Conservation (phyloP, 2,329 filamentous ascomycete species). For the Pestalotiopsis fici region DNA sequence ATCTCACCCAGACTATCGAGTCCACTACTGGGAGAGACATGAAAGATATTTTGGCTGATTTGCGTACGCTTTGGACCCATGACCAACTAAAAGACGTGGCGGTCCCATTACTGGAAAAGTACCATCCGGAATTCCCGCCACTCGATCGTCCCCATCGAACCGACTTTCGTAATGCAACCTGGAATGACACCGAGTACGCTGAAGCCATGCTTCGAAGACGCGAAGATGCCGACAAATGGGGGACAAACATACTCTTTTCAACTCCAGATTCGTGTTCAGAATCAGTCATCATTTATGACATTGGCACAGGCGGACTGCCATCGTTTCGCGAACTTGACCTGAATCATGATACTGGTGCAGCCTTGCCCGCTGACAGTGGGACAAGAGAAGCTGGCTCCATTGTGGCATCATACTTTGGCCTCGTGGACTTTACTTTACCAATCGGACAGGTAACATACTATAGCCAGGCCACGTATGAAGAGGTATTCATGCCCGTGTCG, state of each 20-base stretch:
- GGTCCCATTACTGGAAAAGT: neutral
- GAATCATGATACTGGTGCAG: constrained; percentile 19
- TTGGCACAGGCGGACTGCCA: constrained; percentile 40
- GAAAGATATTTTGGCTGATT: constrained; percentile 14
- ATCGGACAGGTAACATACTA: constrained; percentile 41
- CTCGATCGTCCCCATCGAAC: neutral
- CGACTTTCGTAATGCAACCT: neutral
- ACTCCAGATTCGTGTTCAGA: constrained; percentile 39
- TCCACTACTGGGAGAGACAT: constrained; percentile 1
- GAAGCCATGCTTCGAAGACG: constrained; percentile 19
- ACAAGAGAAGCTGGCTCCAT: constrained; percentile 32
- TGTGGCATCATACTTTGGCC: constrained; percentile 34
- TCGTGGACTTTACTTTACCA: constrained; percentile 40
- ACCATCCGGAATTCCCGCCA: neutral
- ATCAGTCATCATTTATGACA: constrained; percentile 40
- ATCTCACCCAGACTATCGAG: neutral
- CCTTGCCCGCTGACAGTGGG: constrained; percentile 22
- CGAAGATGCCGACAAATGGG: neutral
- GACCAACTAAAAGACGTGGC: neutral
- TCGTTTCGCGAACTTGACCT: constrained; percentile 37
- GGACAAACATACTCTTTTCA: constrained; percentile 33
- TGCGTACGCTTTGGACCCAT: neutral
- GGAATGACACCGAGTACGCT: constrained; percentile 10
- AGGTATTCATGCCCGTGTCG: constrained; percentile 42
- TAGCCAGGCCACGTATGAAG: constrained; percentile 37